Conservation (phyloP, 352 stramenopile species). For the Phytophthora pinifolia region DNA sequence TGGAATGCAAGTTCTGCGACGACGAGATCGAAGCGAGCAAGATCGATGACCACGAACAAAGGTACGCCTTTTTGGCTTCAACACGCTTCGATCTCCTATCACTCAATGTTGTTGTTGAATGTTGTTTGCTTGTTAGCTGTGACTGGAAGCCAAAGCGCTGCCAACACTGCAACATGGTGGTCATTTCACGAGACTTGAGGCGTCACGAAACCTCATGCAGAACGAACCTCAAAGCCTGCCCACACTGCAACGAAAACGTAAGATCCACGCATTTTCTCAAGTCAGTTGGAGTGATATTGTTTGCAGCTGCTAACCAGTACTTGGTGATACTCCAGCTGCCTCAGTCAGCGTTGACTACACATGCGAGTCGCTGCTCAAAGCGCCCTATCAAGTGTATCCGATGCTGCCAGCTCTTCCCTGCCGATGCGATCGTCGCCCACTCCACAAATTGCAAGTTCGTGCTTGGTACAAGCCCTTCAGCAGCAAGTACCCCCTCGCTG, state of each 20-base stretch:
- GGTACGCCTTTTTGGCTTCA: slow-evolving; percentile 23
- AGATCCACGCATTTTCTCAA: background rate
- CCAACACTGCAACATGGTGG: slow-evolving; percentile 84
- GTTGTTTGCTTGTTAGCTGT: slow-evolving; percentile 37
- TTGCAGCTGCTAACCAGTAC: background rate
- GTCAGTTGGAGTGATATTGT: too few relatives aligned
- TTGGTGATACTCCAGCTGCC: slow-evolving; percentile 44
- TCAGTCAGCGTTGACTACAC: slow-evolving; percentile 39
- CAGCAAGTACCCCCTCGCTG: background rate
- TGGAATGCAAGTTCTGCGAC: slow-evolving; percentile 83
- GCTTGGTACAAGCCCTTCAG: slow-evolving; percentile 5
- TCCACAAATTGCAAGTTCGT: slow-evolving; percentile 71
- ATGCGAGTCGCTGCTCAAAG: slow-evolving; percentile 67
- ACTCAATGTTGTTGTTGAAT: too few relatives aligned
- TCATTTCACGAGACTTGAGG: slow-evolving; percentile 62
- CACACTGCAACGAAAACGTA: slow-evolving; percentile 70
- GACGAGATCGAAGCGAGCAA: slow-evolving; percentile 54
- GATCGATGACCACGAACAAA: slow-evolving; percentile 68
- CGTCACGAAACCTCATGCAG: slow-evolving; percentile 74
- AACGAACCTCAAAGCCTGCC: slow-evolving; percentile 59
- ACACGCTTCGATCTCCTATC: background rate
- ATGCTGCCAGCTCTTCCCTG: slow-evolving; percentile 74
- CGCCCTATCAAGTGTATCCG: slow-evolving; percentile 84
- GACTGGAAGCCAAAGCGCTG: slow-evolving; percentile 80
- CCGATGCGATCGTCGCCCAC: slow-evolving; percentile 71